These are phyloP conservation scores for Zanthoxylum bungeanum DNA, from an alignment of 345 rosid species.

Conservation along the genomic window DNA sequence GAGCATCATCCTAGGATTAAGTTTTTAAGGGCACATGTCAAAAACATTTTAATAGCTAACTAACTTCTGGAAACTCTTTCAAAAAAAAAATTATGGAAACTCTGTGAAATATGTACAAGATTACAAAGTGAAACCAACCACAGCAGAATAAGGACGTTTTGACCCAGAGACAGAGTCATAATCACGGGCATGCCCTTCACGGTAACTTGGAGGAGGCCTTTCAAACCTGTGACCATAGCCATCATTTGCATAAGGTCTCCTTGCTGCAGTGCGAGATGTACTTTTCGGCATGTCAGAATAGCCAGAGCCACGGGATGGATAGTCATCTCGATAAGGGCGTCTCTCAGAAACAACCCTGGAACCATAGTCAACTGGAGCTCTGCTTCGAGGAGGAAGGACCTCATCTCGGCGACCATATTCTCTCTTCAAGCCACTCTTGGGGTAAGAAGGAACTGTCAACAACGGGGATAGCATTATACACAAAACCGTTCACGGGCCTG, in stretches of 20 bases:
- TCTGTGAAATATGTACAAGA: not conserved
- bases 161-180: constrained; percentile 84
- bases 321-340: constrained; percentile 77
- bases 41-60: constrained; percentile 7
- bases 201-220: constrained; percentile 72
- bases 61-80: not conserved
- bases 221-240: constrained; percentile 74
- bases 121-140: constrained; percentile 48
- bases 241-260: constrained; percentile 85
- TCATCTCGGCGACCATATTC: constrained; percentile 78
- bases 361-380: constrained; percentile 70
- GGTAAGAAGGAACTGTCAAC: constrained; percentile 63
- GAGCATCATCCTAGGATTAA: constrained; percentile 72
- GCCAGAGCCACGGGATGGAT: constrained; percentile 64
- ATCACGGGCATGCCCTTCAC: constrained; percentile 77
- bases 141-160: constrained; percentile 76
- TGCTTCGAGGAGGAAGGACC: constrained; percentile 77
- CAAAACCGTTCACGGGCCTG: not conserved
- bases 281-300: constrained; percentile 71
- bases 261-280: constrained; percentile 58
- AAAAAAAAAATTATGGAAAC: too few species aligned
- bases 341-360: constrained; percentile 77
- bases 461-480: constrained; percentile 8
- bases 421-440: constrained; percentile 74
- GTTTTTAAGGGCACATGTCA: not conserved